Conservation (phyloP, 179 eudicot genomes). For the Corrigiola litoralis region DNA sequence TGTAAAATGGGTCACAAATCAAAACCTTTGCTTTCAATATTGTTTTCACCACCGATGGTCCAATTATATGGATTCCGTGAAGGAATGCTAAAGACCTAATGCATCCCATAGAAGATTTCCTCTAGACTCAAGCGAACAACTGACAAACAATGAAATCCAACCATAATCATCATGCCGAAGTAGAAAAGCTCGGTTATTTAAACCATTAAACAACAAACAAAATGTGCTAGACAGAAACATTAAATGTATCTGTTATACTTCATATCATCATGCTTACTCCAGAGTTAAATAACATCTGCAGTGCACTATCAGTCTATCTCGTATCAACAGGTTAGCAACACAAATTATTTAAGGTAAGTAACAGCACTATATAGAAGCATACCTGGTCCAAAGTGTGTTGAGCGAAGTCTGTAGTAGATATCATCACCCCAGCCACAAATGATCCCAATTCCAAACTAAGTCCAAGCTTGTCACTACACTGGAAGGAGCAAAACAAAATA, state of each 20-base stretch:
- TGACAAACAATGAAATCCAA: no score
- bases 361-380: conserved; percentile 11
- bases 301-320: neutral
- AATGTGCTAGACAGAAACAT: no score
- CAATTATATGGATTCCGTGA: no score
- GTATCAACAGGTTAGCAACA: neutral
- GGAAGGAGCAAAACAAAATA: conserved; percentile 28
- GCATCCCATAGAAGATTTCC: no score
- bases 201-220: neutral
- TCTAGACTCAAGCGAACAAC: no score
- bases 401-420: conserved; percentile 91
- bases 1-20: no score
- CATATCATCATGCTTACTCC: neutral
- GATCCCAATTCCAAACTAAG: conserved; percentile 98
- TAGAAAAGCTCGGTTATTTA: no score
- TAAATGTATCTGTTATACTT: no score
- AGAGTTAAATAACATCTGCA: neutral
- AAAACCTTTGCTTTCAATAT: no score
- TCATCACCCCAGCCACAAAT: conserved; percentile 95
- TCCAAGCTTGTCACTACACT: conserved; percentile 97
- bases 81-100: no score
- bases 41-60: no score
- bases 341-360: neutral
- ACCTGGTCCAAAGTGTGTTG: conserved; percentile 98
- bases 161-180: no score